Conservation (phyloP, 805 yeast genomes). For the Wickerhamiella alocasiicola region DNA sequence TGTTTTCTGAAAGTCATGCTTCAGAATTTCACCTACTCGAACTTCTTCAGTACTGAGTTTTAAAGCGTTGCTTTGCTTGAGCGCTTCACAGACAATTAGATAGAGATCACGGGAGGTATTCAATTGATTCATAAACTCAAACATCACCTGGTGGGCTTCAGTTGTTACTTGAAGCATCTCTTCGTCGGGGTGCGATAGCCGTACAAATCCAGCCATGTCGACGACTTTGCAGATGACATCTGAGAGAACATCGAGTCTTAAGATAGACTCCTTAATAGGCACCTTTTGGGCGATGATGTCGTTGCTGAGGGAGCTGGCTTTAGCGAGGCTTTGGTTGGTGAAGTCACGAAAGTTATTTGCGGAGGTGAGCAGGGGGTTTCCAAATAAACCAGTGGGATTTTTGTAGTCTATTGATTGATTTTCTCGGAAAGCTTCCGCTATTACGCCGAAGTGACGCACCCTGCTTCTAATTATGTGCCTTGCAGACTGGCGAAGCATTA, state of each 20-base stretch:
- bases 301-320: conserved; percentile 50
- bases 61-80: conserved; percentile 27
- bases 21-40: conserved; percentile 66
- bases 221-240: conserved; percentile 86
- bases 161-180: conserved; percentile 71
- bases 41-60: conserved; percentile 59
- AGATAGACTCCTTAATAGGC: conserved; percentile 36
- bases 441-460: no score
- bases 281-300: conserved; percentile 41
- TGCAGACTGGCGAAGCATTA: no score
- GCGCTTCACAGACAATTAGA: conserved; percentile 42
- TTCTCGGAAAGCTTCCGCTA: not conserved
- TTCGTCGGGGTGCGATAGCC: conserved; percentile 74
- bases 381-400: conserved; percentile 48
- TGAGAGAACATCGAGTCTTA: conserved; percentile 68
- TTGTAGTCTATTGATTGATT: not conserved
- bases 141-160: conserved; percentile 73
- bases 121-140: conserved; percentile 83
- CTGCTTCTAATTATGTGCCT: no score
- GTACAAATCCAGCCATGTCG: conserved; percentile 82
- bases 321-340: conserved; percentile 47
- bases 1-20: conserved; percentile 78
- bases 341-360: conserved; percentile 63
- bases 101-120: conserved; percentile 74
- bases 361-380: conserved; percentile 52